phyloP scores from a whole-genome alignment of 441 rosid species.

The Adansonia gregorii region DNA sequence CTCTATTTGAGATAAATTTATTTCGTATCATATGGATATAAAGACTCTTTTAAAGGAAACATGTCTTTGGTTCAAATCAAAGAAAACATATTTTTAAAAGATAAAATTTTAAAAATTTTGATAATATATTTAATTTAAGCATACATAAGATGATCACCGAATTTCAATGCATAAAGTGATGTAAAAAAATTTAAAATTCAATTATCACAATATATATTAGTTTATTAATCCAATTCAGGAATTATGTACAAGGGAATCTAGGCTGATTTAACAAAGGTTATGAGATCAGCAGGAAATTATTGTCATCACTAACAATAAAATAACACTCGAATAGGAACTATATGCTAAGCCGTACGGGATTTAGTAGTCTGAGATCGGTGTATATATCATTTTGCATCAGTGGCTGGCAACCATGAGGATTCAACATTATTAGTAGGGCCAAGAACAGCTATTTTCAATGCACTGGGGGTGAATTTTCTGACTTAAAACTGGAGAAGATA shows the following conservation, averaged over 20 bases:
- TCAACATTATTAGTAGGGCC: slow-evolving; percentile 42
- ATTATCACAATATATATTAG: background rate
- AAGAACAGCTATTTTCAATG: slow-evolving; percentile 42
- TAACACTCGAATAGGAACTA: background rate
- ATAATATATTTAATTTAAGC: no score
- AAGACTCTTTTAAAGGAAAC: no score
- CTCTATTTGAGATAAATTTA: no score
- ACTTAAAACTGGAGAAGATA: slow-evolving; percentile 37
- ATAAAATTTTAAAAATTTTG: no score
- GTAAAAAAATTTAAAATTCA: no score
- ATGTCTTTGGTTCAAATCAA: no score
- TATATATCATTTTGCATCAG: background rate
- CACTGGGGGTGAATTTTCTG: slow-evolving; percentile 34
- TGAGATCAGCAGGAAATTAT: background rate
- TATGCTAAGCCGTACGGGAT: background rate
- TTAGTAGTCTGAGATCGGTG: background rate
- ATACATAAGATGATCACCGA: no score
- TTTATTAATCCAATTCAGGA: background rate
- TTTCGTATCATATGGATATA: no score
- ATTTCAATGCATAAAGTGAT: no score
- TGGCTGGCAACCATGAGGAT: slow-evolving; percentile 22
- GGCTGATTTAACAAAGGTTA: background rate
- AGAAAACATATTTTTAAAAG: no score
- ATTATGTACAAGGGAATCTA: background rate
- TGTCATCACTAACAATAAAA: background rate